Conservation (phyloP, 441 rosid species). For the Eruca vesicaria region DNA sequence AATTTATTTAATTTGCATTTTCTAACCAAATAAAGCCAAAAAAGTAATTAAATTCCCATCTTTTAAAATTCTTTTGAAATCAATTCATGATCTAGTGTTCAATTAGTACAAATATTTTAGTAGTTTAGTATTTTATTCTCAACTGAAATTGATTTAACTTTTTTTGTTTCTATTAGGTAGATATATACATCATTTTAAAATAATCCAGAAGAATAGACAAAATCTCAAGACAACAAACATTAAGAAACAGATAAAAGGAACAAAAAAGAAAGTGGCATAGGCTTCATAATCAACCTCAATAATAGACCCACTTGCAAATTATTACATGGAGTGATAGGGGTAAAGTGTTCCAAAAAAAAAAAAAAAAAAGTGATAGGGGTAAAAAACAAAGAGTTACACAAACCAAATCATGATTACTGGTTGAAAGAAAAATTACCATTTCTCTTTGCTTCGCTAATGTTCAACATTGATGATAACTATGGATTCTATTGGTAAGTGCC, state of each 20-base stretch:
- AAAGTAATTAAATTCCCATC: constrained; percentile 18
- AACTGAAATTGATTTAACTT: background rate
- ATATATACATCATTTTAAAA: constrained; percentile 6
- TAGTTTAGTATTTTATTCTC: background rate
- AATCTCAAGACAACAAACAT: constrained; percentile 18
- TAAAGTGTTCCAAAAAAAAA: constrained; percentile 33
- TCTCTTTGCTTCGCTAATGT: constrained; percentile 3
- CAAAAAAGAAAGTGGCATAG: constrained; percentile 2
- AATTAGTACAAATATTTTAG: background rate
- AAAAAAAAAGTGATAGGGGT: too few relatives aligned
- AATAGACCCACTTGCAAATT: constrained; percentile 64
- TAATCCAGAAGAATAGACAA: constrained; percentile 8
- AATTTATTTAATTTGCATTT: background rate
- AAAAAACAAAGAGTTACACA: constrained; percentile 35
- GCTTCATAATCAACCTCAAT: constrained; percentile 35
- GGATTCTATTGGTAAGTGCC: too few relatives aligned
- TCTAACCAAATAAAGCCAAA: constrained; percentile 21
- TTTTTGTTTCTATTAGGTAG: background rate
- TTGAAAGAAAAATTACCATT: background rate
- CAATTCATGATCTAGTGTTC: background rate
- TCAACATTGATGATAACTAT: constrained; percentile 3
- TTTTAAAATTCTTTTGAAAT: background rate
- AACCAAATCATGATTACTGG: constrained; percentile 16
- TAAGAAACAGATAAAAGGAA: constrained; percentile 13
- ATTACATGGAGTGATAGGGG: constrained; percentile 42